Percentiles rank a stretch among this genome's conserved stretches.
Conservation (phyloP, 352 stramenopile genomes). For the Globisporangium echinulatum region DNA sequence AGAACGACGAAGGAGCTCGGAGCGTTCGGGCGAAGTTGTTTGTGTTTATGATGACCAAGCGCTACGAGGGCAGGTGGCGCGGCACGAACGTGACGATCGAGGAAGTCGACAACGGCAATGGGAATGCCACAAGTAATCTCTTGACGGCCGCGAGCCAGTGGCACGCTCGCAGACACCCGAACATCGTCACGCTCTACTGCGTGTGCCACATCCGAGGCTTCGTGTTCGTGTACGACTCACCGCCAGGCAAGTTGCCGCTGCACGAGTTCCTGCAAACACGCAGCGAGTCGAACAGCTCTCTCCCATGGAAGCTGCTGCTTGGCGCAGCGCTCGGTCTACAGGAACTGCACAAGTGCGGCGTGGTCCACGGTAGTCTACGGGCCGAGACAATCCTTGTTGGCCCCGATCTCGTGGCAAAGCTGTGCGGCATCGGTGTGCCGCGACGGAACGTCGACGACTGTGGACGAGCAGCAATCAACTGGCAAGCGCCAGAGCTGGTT, state of each 20-base stretch:
- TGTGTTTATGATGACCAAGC: no score
- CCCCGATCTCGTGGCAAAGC: conserved; percentile 9
- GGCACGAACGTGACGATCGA: background rate
- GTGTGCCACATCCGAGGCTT: background rate
- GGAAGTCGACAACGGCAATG: no score
- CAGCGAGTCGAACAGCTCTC: background rate
- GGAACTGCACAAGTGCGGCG: conserved; percentile 20
- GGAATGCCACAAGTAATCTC: no score
- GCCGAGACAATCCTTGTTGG: conserved; percentile 7
- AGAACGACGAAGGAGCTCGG: no score
- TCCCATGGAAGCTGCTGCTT: conserved; percentile 14
- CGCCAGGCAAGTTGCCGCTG: background rate
- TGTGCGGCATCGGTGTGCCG: conserved; percentile 4
- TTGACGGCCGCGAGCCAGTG: background rate
- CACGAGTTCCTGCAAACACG: conserved; percentile 1
- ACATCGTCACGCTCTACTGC: conserved; percentile 3
- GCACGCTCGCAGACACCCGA: conserved; percentile 3
- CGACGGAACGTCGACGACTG: background rate
- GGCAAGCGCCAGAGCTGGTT: no score
- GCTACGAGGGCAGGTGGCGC: background rate
- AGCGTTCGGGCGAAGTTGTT: no score
- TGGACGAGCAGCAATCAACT: background rate
- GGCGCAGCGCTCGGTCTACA: conserved; percentile 23
- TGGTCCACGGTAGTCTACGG: conserved; percentile 13
- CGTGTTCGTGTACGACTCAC: background rate